Evolutionary conservation across 305 asterid genomes (phyloP), one percentile per base, ranked within the genome.

Genomic region (Rubia peregrina): DNA sequence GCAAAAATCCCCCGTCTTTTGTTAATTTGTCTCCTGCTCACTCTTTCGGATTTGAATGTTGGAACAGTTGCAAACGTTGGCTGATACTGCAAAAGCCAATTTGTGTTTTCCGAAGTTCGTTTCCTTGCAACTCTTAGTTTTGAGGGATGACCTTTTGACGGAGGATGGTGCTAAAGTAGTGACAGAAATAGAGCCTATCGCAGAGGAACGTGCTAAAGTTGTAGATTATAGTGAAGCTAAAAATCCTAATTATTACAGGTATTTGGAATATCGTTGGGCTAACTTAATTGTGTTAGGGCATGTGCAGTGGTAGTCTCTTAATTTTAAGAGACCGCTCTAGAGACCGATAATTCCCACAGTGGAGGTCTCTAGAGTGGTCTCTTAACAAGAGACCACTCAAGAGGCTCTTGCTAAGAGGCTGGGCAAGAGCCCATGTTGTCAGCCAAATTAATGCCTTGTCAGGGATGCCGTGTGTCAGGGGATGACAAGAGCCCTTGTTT

Each of bases 161-260:
- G 94, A 90, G 78, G 92, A 78, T 69, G 67, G 65, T 72, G 95
- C 95, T 67, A 83, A 84, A 74, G 98, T 88, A 74, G 73, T 87
- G 83, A 97, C 97, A 38, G 99, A 95, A 81, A 91, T 91, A 73
- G 96, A 91, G 83, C 95, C 88, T 75, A 73, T 85, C 78, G 69
- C 91, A 85, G 96, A 94, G 83, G 99, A 91, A 84, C 96, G 98
- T 71, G 99, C 98, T 77, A 96, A 91, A 81, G 95, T 95, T 72
- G 99, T 95, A 75, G 97, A 86, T 77, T 89, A 86, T 53, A 83
- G 90, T 70, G 90, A 78, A 75, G 89, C 86, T 42, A 88, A 88
- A 80, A 86, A 91, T 76, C 92, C 98, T 71, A 95, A 95, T 77
- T 95, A 95, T 85, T 90, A 88, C 94, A 90, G 99, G 98, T 91